Evolutionary conservation across 148 eudicot genomes (phyloP).

Genomic region (Drosera capensis): DNA sequence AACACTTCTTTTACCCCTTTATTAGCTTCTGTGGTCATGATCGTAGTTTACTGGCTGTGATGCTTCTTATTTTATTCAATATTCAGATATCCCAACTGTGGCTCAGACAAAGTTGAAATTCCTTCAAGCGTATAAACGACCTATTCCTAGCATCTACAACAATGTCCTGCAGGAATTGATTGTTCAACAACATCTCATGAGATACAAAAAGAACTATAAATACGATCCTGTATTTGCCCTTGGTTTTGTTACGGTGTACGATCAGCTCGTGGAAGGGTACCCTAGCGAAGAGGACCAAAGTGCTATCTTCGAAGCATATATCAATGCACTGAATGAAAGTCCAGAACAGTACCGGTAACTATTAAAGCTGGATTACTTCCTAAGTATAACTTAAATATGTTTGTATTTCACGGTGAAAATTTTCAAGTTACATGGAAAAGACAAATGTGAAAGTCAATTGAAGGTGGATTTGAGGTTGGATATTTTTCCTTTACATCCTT

Average conservation of each 20-base stretch:
- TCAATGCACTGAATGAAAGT: slow-evolving; percentile 73
- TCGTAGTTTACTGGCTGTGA: not conserved
- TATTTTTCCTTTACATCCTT: no score
- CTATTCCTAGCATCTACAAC: slow-evolving; percentile 93
- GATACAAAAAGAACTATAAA: slow-evolving; percentile 60
- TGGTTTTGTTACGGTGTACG: slow-evolving; percentile 93
- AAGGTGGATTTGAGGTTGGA: no score
- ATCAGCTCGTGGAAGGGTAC: slow-evolving; percentile 96
- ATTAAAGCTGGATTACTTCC: no score
- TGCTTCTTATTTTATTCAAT: slow-evolving; percentile 1
- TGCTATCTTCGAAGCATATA: slow-evolving; percentile 76
- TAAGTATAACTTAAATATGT: no score
- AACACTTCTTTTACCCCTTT: no score
- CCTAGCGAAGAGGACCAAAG: slow-evolving; percentile 77
- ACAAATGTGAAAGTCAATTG: no score
- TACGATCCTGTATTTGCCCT: slow-evolving; percentile 96
- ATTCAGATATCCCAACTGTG: slow-evolving; percentile 66
- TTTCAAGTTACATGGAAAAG: no score
- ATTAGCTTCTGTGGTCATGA: not conserved
- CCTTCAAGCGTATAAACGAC: slow-evolving; percentile 77
- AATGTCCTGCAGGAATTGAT: slow-evolving; percentile 80
- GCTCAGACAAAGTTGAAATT: slow-evolving; percentile 69
- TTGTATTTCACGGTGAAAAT: no score
- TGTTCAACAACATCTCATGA: slow-evolving; percentile 85
- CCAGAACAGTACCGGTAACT: slow-evolving; percentile 68